Base-by-base conservation (phyloP, 495 filamentous ascomycete genomes). In the Achaetomiella virescens region DNA sequence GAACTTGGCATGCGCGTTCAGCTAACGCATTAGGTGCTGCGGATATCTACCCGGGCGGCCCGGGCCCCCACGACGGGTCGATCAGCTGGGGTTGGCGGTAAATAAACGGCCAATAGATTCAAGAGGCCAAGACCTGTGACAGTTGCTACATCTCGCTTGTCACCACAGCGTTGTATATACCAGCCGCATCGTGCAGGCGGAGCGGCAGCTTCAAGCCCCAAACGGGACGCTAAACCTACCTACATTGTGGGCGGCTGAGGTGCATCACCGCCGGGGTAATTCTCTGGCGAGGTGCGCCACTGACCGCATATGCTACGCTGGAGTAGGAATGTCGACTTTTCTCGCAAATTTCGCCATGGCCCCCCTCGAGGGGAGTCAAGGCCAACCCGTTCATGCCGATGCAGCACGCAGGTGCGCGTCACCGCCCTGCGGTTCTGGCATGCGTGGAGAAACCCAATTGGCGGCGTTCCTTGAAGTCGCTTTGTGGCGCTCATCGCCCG, bases 231-330 rank as follows among this genome's bases (percentile, higher is more conserved):
- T 54, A 44, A 42, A 50, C 36, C 21, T 17, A 41, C 33, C 42
- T n/a, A n/a, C n/a, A n/a, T n/a, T n/a, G n/a, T n/a, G 21, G 24
- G 36, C 50, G 44, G 43, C 50, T 59, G 57, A 54, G 35, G 46
- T 14, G 15, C 46, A 48, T 20, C 31, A 36, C 35, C 33, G 38
- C 33, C 20, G 21, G 33, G 18, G 20, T 15, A 4, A 18, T 31
- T 31, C 25, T 31, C n/a, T 27, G 2, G 24, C 18, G 14, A 36
- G 22, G 31, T 29, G 25, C 51, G 50, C 38, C 57, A 36, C 57
- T 54, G 51, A 54, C 51, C 25, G 20, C 41, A 50, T 57, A 43
- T 53, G 57, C 45, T 21, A 59, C 57, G 42, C 48, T 54, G 43
- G n/a, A 46, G 48, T 50, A 59, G 48, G 31, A 42, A 36, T 59